Conservation (phyloP, 176 grass and related monocot species). For the Ensete ventricosum region DNA sequence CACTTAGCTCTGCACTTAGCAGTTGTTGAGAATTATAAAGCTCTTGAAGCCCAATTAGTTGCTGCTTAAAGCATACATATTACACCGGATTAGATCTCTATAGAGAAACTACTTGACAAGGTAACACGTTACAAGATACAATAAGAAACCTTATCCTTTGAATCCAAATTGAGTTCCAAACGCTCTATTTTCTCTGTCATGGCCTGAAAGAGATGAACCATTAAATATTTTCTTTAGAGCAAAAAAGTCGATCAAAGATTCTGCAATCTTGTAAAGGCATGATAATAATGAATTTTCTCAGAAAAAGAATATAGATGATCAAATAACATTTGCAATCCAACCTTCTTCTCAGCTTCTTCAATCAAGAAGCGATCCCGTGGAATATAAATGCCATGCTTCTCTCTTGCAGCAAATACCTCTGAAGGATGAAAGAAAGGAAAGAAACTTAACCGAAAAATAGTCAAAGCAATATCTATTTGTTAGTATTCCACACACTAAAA, state of each 20-base stretch:
- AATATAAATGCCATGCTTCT: conserved; percentile 99
- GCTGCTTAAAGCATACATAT: conserved; percentile 38
- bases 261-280: neutral
- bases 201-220: conserved; percentile 39
- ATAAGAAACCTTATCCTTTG: conserved; percentile 76
- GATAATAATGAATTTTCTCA: too few species aligned
- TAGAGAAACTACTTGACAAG: neutral
- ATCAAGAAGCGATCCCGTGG: conserved; percentile 81
- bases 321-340: conserved; percentile 15
- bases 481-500: too few species aligned
- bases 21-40: conserved; percentile 85
- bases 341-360: conserved; percentile 99
- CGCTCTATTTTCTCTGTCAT: conserved; percentile 96
- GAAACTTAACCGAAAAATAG: too few species aligned
- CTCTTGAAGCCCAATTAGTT: conserved; percentile 91
- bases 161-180: conserved; percentile 77
- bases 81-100: conserved; percentile 9
- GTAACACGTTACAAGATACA: neutral
- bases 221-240: neutral
- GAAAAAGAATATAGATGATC: neutral
- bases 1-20: conserved; percentile 78
- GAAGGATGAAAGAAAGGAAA: conserved; percentile 16
- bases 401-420: conserved; percentile 99
- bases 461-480: too few species aligned
- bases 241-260: neutral